Evolutionary conservation across 352 stramenopile genomes (phyloP), one percentile per base, ranked within the genome.

Genomic region (Pythium biforme): DNA sequence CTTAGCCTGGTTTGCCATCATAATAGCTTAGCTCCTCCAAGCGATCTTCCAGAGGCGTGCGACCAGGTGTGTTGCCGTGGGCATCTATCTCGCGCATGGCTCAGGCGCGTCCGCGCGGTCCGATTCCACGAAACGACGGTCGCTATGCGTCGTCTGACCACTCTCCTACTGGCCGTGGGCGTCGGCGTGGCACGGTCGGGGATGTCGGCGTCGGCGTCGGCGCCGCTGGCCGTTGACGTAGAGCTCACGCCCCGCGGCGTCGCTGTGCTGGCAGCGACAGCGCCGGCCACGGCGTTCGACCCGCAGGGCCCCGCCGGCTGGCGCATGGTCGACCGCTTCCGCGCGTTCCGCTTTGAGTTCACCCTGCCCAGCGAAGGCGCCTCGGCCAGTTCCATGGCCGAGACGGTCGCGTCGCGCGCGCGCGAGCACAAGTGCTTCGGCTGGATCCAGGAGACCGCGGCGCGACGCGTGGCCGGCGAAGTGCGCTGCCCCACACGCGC

Each of bases 241-340:
- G n/a, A 39, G n/a, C 37, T 59, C 43, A 50, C 60, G 2, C 23
- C 60, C 0, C 23, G n/a, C 4, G 60, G 51, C 26, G 22, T 27
- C 15, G 37, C 29, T 27, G 23, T 52, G 12, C 37, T 43, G 14
- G 9, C 5, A 10, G 17, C 37, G 37, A 43, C 37, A n/a, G 10
- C 37, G 9, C 2, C 34, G 34, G 14, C 34, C 5, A 19, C 17
- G 19, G 27, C 43, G 25, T 57, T 56, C 33, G 41, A 66, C 29
- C 10, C 54, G 7, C 22, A 69, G 14, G 55, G 55, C 3, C 39
- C 55, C 11, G 20, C 19, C 19, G 63, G 63, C 10, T 70, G 63
- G 63, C 56, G 56, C n/a, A 62, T 62, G 63, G 23, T 8, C 25
- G 56, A 70, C 26, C 63, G 55, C 27, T 70, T 70, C 50, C 26